phyloP scores from a whole-genome alignment of 2,329 filamentous ascomycete genomes.

The Ceratocystis lukuohia region DNA sequence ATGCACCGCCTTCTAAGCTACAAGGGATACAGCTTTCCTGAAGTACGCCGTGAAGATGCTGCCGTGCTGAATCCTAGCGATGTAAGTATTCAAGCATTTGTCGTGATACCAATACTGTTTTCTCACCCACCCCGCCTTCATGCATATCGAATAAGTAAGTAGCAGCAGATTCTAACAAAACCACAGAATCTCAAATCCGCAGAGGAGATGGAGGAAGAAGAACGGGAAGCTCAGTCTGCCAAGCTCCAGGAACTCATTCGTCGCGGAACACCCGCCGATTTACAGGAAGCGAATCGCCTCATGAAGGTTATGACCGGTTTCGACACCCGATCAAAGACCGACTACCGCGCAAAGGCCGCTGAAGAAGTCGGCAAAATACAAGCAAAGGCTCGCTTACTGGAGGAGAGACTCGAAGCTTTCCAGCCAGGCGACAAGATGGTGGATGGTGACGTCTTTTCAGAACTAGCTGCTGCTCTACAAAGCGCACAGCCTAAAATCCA shows the following conservation, averaged over 20 bases:
- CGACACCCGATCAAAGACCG: constrained; percentile 88
- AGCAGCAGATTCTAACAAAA: constrained; percentile 2
- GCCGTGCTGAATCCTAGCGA: constrained; percentile 94
- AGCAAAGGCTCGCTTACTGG: constrained; percentile 81
- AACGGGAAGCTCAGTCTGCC: constrained; percentile 86
- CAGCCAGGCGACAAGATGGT: constrained; percentile 65
- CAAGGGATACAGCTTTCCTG: constrained; percentile 93
- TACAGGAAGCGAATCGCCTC: constrained; percentile 90
- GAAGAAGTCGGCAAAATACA: constrained; percentile 92
- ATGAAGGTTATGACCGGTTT: constrained; percentile 99
- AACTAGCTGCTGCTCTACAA: constrained; percentile 75
- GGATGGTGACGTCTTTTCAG: constrained; percentile 58
- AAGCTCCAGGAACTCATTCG: constrained; percentile 95
- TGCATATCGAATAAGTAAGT: not conserved
- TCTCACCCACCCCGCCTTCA: not conserved
- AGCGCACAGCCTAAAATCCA: constrained; percentile 97
- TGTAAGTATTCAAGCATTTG: constrained; percentile 41
- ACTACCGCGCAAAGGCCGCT: constrained; percentile 93
- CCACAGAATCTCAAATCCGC: constrained; percentile 78
- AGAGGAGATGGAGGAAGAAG: constrained; percentile 98
- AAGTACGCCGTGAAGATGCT: constrained; percentile 82
- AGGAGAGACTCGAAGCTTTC: constrained; percentile 82
- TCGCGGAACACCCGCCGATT: constrained; percentile 75
- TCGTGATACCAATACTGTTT: not conserved
- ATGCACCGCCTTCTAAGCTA: constrained; percentile 94